Evolutionary conservation across 1,284 basidiomycete genomes (phyloP), one percentile per base, ranked within the genome.

Genomic region (Sporisorium iseilematis-ciliati): DNA sequence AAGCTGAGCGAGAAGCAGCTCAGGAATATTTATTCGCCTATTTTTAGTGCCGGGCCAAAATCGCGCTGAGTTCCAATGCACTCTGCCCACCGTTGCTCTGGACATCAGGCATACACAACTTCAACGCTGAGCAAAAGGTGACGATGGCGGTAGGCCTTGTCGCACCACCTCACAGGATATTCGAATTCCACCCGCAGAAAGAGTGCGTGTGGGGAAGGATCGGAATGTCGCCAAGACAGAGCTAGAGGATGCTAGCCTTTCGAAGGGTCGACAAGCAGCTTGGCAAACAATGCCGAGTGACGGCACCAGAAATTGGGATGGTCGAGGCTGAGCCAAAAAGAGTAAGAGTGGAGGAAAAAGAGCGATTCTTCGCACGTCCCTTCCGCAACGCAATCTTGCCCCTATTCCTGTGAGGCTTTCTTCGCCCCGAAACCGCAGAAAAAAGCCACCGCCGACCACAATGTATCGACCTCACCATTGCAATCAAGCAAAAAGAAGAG

Each of bases 241-340:
- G 23, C 7, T 45, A 48, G 49, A 53, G 23, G 31, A 10, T 7
- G 11, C 6, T 21, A 43, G 43, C 20, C 38, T 35, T 38, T n/a
- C 38, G 18, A 4, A 23, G 41, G 21, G 18, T 51, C 55, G 60
- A 62, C 54, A 62, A 62, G 52, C 35, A 20, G 38, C 46, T 35
- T 62, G 60, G 53, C 48, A 23, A 31, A 33, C 25, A 18, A 61
- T 50, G 26, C 52, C 52, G 59, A 55, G 45, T 55, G 59, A 55
- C 43, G 52, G 52, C 26, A 31, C 41, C 21, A 55, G 18, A 45
- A 35, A 46, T 10, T 46, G n/a, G n/a, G n/a, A n/a, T n/a, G n/a
- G n/a, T n/a, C n/a, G n/a, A n/a, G n/a, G 12, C 4, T 18, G n/a
- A 20, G 21, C 25, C 23, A 42, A 52, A 59, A 11, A 14, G 35